Percentiles rank a stretch among this genome's conserved stretches.
phyloP scores from a whole-genome alignment of 805 yeast genomes.

The Schizosaccharomyces osmophilus region DNA sequence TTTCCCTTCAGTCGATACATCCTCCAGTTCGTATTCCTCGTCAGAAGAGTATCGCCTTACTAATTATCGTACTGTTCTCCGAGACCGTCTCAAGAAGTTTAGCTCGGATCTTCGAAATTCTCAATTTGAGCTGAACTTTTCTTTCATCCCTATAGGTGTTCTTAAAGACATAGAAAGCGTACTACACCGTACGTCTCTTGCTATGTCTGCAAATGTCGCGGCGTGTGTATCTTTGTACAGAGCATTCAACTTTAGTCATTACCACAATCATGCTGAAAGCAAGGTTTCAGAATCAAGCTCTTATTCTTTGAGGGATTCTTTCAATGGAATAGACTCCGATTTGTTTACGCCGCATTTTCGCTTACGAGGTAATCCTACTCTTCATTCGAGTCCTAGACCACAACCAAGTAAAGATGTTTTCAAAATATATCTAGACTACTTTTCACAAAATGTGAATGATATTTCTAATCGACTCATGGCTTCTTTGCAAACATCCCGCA shows the following conservation, averaged over 20 bases:
- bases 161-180: not conserved
- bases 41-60: not conserved
- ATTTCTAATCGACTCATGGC: not conserved
- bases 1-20: not conserved
- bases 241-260: not conserved
- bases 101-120: not conserved
- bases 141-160: not conserved
- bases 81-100: not conserved
- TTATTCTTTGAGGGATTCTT: no score
- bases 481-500: not conserved
- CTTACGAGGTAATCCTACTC: not conserved
- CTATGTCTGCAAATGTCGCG: not conserved
- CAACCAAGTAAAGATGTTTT: not conserved
- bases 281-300: no score
- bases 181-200: not conserved
- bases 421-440: not conserved
- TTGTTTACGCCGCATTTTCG: not conserved
- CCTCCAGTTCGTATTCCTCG: not conserved
- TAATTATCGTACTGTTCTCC: not conserved
- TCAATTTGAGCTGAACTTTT: not conserved
- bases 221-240: not conserved
- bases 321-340: no score
- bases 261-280: not conserved
- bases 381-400: not conserved
- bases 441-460: not conserved